Evolutionary conservation across 768 basidiomycete species (phyloP).

Genomic region (Mrakia gelida): DNA sequence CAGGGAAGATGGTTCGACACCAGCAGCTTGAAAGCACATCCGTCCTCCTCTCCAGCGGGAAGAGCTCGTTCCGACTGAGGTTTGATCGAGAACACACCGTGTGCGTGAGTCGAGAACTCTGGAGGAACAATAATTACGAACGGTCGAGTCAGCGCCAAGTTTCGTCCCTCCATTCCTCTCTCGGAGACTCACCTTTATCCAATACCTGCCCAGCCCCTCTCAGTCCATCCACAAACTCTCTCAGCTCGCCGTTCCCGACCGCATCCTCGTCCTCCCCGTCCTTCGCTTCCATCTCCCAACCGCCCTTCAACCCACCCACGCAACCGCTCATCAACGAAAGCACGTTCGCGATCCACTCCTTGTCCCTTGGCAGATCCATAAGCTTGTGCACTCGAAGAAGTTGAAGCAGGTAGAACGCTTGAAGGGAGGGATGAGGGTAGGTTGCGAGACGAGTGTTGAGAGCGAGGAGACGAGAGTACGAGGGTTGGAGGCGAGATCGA

Average conservation of each 20-base stretch:
- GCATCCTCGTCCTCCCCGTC: constrained; percentile 30
- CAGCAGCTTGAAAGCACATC: constrained; percentile 57
- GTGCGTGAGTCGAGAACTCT: constrained; percentile 67
- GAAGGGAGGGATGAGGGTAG: constrained; percentile 26
- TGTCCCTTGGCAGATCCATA: constrained; percentile 58
- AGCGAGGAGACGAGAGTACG: constrained; percentile 36
- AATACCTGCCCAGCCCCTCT: constrained; percentile 35
- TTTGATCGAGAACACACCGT: constrained; percentile 61
- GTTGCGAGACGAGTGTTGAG: constrained; percentile 34
- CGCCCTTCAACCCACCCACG: constrained; percentile 47
- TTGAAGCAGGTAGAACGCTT: constrained; percentile 62
- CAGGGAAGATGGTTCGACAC: constrained; percentile 69
- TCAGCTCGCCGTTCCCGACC: constrained; percentile 29
- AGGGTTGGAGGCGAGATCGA: constrained; percentile 21
- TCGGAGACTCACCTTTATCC: constrained; percentile 37
- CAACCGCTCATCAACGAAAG: constrained; percentile 71
- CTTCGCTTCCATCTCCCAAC: background rate
- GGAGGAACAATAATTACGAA: background rate
- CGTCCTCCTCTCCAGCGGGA: constrained; percentile 58
- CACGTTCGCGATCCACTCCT: constrained; percentile 74
- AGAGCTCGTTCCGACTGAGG: constrained; percentile 50
- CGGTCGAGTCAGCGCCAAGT: background rate
- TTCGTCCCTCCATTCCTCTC: too few relatives aligned
- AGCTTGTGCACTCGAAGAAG: constrained; percentile 64
- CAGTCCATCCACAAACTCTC: constrained; percentile 35